A percentile compares a stretch with the other conserved stretches of the same genome.
phyloP scores from a whole-genome alignment of 176 grass and related monocot species.

The Bonia amplexicaulis region DNA sequence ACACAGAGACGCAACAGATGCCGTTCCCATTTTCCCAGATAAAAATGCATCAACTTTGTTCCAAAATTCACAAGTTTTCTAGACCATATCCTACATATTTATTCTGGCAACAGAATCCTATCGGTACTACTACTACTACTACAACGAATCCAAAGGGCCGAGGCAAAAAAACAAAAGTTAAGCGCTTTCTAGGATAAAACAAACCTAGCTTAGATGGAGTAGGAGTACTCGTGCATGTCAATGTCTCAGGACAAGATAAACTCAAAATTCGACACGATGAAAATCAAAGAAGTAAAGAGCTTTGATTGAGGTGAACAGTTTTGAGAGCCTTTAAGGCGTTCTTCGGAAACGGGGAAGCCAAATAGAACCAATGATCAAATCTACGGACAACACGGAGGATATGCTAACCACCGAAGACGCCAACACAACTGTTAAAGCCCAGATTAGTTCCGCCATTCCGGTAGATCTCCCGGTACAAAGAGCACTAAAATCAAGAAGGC shows the following conservation, averaged over 20 bases:
- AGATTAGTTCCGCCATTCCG: not conserved
- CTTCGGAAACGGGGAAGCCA: not conserved
- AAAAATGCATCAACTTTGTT: slow-evolving; percentile 8
- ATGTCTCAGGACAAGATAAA: not conserved
- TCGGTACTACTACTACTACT: not conserved
- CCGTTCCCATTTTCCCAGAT: not conserved
- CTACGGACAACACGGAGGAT: not conserved
- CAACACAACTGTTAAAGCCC: not conserved
- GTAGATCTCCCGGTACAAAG: not conserved
- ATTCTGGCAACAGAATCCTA: not conserved
- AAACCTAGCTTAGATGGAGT: not conserved
- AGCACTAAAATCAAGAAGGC: not conserved
- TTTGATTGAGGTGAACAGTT: not conserved
- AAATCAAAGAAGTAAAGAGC: not conserved
- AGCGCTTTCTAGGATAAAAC: not conserved
- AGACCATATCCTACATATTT: not conserved
- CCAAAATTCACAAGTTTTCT: not conserved
- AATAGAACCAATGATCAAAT: not conserved
- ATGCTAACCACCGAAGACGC: too few relatives aligned
- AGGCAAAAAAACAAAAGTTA: not conserved
- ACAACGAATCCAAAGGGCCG: not conserved
- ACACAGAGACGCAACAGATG: not conserved
- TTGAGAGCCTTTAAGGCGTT: not conserved
- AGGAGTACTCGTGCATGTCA: not conserved
- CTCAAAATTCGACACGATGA: not conserved